Base-by-base conservation (phyloP, 495 filamentous ascomycete species). In the Letharia columbiana region DNA sequence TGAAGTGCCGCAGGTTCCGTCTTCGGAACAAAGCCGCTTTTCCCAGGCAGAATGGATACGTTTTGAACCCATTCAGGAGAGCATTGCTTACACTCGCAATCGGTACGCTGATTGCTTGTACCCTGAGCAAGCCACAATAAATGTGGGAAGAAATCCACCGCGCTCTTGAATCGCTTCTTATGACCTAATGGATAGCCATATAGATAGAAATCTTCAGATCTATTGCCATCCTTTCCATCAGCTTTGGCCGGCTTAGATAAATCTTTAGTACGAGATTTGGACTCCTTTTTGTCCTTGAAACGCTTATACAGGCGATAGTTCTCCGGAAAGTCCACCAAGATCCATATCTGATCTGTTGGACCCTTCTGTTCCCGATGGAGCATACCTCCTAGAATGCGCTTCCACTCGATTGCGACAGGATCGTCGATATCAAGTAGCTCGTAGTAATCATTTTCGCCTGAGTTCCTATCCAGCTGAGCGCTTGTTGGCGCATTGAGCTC, bases 71-170 rank as follows among this genome's bases (percentile, higher is more conserved):
- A 78, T 42, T 79, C 73, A 15, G 80, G 81, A 3, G 73, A 79
- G 68, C 83, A 86, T 13, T 83, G 71, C 67, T 78, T 80, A 69
- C 85, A 87, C 13, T 74, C 70, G 71, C 85, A 87, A 68, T 87
- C 85, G n/a, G 76, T 75, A 18, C 76, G 76, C 71, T 87, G 82
- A 41, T 78, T 80, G 20, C 69, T 75, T 64, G 76, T 73, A 68
- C 86, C 84, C 23, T 78, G 77, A 13, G 75, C 73, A 11, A 87
- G 74, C 85, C 85, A 88, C 23, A 86, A 70, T 8, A 87, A 75
- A 72, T 88, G 85, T 12, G 79, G 81, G 56, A 84, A 83, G 74
- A 87, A 87, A 52, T 87, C 84, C 7, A 72, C 74, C 7, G 85
- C 83, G 63, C 81, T 86, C 62, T 84, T 71, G 68, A 79, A 88